Conservation (phyloP, 768 basidiomycete species). For the Trichaptum fuscoviolaceum region DNA sequence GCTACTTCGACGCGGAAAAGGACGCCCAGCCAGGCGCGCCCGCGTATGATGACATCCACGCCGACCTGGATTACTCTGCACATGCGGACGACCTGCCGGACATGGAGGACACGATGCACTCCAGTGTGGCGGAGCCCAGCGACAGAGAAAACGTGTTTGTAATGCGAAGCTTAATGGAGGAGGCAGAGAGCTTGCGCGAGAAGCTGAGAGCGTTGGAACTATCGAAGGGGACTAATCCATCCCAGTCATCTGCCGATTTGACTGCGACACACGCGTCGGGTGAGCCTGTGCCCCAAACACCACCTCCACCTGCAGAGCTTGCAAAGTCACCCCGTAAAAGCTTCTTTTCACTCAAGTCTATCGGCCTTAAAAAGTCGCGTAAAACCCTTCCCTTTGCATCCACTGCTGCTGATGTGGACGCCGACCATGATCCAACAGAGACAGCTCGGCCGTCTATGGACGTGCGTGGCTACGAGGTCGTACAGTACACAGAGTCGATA, state of each 20-base stretch:
- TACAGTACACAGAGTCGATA: not conserved
- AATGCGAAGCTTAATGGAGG: not conserved
- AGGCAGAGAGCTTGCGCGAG: not conserved
- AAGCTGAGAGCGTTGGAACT: not conserved
- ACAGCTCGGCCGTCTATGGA: not conserved
- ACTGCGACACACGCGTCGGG: not conserved
- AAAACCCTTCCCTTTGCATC: not conserved
- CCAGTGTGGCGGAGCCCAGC: not conserved
- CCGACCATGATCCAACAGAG: not conserved
- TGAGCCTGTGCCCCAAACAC: not conserved
- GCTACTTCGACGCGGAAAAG: conserved; percentile 27
- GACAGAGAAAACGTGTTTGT: conserved; percentile 1
- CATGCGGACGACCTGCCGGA: not conserved
- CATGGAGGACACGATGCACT: not conserved
- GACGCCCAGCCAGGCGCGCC: conserved; percentile 12
- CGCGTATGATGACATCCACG: not conserved
- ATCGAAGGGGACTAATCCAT: not conserved
- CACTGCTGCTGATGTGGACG: not conserved
- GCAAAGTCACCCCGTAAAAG: not conserved
- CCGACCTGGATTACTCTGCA: not conserved
- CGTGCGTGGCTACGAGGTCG: not conserved
- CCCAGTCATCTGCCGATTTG: not conserved
- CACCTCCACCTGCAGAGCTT: not conserved
- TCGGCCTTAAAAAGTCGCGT: not conserved
- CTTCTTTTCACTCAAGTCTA: not conserved